Percentiles rank a stretch among this genome's conserved stretches.
phyloP scores from a whole-genome alignment of 306 rosid species.

The Comarum palustre region DNA sequence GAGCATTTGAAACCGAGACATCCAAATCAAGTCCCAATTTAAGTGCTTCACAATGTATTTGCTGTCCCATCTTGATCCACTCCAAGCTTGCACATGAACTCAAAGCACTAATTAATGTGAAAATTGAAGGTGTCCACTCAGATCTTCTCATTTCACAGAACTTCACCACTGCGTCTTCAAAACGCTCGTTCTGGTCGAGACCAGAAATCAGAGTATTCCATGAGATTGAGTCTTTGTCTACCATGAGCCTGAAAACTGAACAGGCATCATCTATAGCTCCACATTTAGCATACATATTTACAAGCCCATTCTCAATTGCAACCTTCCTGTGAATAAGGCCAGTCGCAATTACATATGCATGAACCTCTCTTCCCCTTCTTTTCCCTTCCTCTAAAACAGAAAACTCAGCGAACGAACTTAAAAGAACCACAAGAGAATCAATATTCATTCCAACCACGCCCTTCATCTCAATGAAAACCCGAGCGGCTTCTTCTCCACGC shows the following conservation, averaged over 20 bases:
- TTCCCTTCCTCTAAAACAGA: slow-evolving; percentile 51
- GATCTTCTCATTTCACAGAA: slow-evolving; percentile 62
- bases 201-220: slow-evolving; percentile 89
- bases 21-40: slow-evolving; percentile 84
- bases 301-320: slow-evolving; percentile 69
- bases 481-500: slow-evolving; percentile 73
- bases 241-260: slow-evolving; percentile 56
- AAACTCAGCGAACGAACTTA: slow-evolving; percentile 66
- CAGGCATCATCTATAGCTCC: slow-evolving; percentile 55
- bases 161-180: slow-evolving; percentile 58
- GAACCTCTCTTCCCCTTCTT: slow-evolving; percentile 74
- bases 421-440: slow-evolving; percentile 68
- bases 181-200: slow-evolving; percentile 67
- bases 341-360: slow-evolving; percentile 48
- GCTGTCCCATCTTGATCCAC: slow-evolving; percentile 65
- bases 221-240: slow-evolving; percentile 57
- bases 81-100: slow-evolving; percentile 84
- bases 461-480: slow-evolving; percentile 61
- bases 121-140: slow-evolving; percentile 67
- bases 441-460: slow-evolving; percentile 50
- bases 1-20: slow-evolving; percentile 86
- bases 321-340: slow-evolving; percentile 37
- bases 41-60: slow-evolving; percentile 64
- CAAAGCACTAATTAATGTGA: slow-evolving; percentile 76
- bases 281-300: slow-evolving; percentile 79